Conservation (phyloP, 495 filamentous ascomycete genomes). For the Stereocaulon alpinum region DNA sequence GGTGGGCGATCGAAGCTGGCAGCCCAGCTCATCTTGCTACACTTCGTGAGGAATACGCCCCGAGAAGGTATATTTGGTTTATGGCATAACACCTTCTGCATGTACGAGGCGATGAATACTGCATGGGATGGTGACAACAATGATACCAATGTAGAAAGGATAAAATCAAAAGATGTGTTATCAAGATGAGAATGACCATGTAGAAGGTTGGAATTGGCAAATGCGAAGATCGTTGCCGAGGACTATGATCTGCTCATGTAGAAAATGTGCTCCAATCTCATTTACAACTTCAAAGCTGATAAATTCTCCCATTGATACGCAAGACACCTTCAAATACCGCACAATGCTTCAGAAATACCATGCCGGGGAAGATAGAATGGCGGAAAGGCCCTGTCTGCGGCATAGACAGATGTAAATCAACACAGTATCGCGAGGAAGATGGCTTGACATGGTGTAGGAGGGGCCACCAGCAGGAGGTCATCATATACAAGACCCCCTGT, state of each 20-base stretch:
- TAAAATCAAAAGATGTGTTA: background rate
- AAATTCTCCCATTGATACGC: background rate
- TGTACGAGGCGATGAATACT: slow-evolving; percentile 18
- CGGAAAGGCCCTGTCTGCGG: slow-evolving; percentile 48
- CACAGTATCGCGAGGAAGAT: slow-evolving; percentile 51
- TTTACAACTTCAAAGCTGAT: background rate
- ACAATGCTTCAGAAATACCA: background rate
- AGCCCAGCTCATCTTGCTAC: slow-evolving; percentile 20
- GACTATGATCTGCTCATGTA: background rate
- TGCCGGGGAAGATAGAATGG: slow-evolving; percentile 37
- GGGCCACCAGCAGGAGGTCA: slow-evolving; percentile 54
- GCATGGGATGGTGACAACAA: slow-evolving; percentile 18
- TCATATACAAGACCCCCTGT: background rate
- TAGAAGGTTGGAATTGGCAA: too few relatives aligned
- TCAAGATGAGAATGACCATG: background rate
- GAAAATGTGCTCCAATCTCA: background rate
- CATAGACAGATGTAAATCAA: slow-evolving; percentile 53
- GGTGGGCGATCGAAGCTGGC: slow-evolving; percentile 15
- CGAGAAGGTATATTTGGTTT: slow-evolving; percentile 14
- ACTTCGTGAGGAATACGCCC: slow-evolving; percentile 11
- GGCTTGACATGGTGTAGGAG: slow-evolving; percentile 56
- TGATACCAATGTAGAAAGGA: slow-evolving; percentile 22
- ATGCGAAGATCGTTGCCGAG: background rate
- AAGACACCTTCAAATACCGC: background rate
- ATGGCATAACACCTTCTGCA: slow-evolving; percentile 16